Conservation (phyloP, 441 rosid species). For the Biscutella laevigata region DNA sequence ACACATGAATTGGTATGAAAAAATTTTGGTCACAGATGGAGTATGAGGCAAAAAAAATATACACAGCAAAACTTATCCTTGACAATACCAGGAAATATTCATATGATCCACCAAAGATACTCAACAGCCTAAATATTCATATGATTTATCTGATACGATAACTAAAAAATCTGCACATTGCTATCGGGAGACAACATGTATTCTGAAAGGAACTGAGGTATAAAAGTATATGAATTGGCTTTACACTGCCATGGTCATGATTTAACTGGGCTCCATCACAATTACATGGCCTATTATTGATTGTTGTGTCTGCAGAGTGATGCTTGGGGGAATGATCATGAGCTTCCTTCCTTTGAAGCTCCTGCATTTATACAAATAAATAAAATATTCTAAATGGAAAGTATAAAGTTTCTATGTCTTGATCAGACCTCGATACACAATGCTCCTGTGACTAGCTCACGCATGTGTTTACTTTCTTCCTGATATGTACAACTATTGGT, state of each 20-base stretch:
- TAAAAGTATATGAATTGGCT: conserved; percentile 20
- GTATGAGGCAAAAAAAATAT: neutral
- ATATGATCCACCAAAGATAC: neutral
- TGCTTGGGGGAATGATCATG: conserved; percentile 28
- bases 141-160: neutral
- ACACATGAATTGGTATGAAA: conserved; percentile 7
- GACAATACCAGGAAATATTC: neutral
- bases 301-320: conserved; percentile 24
- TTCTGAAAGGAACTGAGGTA: conserved; percentile 10
- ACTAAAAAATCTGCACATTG: neutral
- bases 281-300: conserved; percentile 21
- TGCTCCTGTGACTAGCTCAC: conserved; percentile 23
- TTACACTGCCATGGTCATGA: conserved; percentile 57
- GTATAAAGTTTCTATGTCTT: conserved; percentile 6
- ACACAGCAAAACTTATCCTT: conserved; percentile 3
- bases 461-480: conserved; percentile 22
- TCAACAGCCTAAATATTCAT: neutral
- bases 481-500: conserved; percentile 33
- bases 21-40: neutral
- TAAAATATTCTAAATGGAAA: conserved; percentile 24
- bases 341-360: conserved; percentile 36
- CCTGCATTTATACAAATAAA: conserved; percentile 55
- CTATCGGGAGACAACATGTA: neutral
- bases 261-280: conserved; percentile 30
- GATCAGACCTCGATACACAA: conserved; percentile 29